A percentile compares a stretch with the other conserved stretches of the same genome.
Conservation (phyloP, 495 filamentous ascomycete genomes). For the Bacidia gigantensis region DNA sequence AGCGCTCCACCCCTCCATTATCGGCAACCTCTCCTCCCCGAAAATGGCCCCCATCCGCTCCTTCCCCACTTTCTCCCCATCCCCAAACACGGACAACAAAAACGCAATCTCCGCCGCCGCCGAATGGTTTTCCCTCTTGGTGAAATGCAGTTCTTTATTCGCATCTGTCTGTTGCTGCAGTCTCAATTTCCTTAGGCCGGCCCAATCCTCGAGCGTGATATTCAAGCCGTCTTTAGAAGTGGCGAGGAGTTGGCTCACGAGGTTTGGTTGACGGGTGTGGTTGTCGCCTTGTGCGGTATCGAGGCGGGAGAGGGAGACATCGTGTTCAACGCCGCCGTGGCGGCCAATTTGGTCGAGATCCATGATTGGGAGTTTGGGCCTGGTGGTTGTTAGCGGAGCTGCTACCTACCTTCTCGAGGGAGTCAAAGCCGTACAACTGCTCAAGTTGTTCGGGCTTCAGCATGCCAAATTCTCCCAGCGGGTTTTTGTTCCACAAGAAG, state of each 20-base stretch:
- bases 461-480: not conserved
- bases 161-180: constrained; percentile 14
- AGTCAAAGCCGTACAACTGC: not conserved
- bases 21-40: constrained; percentile 12
- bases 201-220: constrained; percentile 10
- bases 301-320: constrained; percentile 23
- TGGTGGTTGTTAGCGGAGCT: too few species aligned
- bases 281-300: constrained; percentile 21
- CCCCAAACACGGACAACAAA: constrained; percentile 7
- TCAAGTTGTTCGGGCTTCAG: not conserved
- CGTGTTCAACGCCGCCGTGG: constrained; percentile 23
- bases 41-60: constrained; percentile 8
- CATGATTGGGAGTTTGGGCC: too few species aligned
- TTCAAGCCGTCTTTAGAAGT: constrained; percentile 11
- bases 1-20: constrained; percentile 13
- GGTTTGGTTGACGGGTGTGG: constrained; percentile 12
- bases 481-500: not conserved
- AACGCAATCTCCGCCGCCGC: constrained; percentile 7
- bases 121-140: constrained; percentile 3
- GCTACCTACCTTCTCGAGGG: too few species aligned
- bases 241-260: constrained; percentile 14
- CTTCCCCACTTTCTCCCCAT: constrained; percentile 1
- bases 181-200: constrained; percentile 6
- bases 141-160: constrained; percentile 14
- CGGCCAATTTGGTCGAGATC: constrained; percentile 23